These are phyloP conservation scores for Colletotrichum gloeosporioides DNA, from an alignment of 2,329 filamentous ascomycete species.

Conservation along the genomic window DNA sequence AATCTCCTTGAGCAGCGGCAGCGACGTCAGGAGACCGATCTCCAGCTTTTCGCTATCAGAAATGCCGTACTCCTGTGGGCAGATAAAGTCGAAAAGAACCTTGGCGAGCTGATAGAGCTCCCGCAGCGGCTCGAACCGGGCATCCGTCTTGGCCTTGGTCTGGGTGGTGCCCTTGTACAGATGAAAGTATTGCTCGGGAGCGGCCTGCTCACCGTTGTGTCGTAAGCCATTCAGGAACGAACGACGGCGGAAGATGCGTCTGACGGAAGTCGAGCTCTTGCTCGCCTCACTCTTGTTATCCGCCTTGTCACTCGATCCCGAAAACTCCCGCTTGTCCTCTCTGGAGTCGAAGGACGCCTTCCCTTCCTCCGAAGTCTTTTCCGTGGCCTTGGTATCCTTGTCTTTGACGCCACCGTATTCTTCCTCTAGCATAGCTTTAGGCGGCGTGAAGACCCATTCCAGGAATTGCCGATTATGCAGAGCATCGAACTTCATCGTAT, in stretches of 20 bases:
- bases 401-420: constrained; percentile 57
- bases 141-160: constrained; percentile 81
- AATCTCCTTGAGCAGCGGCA: constrained; percentile 94
- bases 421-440: constrained; percentile 77
- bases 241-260: constrained; percentile 63
- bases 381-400: constrained; percentile 32
- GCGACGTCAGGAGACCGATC: constrained; percentile 91
- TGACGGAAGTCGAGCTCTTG: constrained; percentile 37
- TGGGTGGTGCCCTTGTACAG: constrained; percentile 80
- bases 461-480: constrained; percentile 95
- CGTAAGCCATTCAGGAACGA: constrained; percentile 63
- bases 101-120: constrained; percentile 95
- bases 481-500: constrained; percentile 99
- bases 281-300: constrained; percentile 42
- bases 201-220: constrained; percentile 58
- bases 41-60: constrained; percentile 97
- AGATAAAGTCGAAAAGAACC: constrained; percentile 97
- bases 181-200: constrained; percentile 82
- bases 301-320: constrained; percentile 43
- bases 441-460: constrained; percentile 96
- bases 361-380: constrained; percentile 46
- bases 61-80: constrained; percentile 97
- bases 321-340: constrained; percentile 32
- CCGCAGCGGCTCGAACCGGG: constrained; percentile 83
- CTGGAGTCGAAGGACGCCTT: constrained; percentile 41